Base-by-base conservation (phyloP, 2,329 filamentous ascomycete genomes). In the Diaporthe destruens region DNA sequence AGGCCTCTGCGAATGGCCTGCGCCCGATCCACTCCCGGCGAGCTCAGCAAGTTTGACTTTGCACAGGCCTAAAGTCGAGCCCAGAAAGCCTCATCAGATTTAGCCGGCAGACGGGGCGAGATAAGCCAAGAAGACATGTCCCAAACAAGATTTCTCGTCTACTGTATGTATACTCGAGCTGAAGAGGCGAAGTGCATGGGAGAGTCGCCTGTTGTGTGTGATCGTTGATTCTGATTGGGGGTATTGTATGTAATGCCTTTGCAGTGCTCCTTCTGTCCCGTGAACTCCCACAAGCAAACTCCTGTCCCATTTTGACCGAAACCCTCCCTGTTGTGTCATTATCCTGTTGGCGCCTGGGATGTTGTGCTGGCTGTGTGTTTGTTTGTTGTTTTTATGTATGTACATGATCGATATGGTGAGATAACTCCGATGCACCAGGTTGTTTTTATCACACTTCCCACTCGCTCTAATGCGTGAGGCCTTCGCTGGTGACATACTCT, bases 401-500 rank as follows among this genome's bases (percentile, higher is more conserved):
- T 53, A 70, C 67, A 61, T 32, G 68, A 47, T 53, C 32, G 44
- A 23, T n/a, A 53, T 11, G 44, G 8, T 42, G 68, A 61, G 34
- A 25, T 18, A 67, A 39, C 6, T 36, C 16, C 42, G n/a, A 32
- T 39, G 44, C 47, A n/a, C 18, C 12, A 16, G 34, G 5, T 42
- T 53, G 23, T 34, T 39, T 39, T 32, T 36, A 42, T n/a, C 34
- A 29, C 23, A 12, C 12, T 49, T 16, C n/a, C 44, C 23, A 42
- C 34, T 53, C 14, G 23, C 34, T 49, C 49, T 72, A 71, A 44
- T 66, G 68, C 29, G 42, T 32, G 5, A 67, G 20, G 14, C 39
- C 68, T 57, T 74, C 68, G 23, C 47, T 71, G 29, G 67, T 54
- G 51, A 57, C 68, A 44, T 49, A 39, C 9, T 42, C 59, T 20